Evolutionary conservation across 768 basidiomycete species (phyloP), one percentile per base, ranked within the genome.

Genomic region (Lactarius deliciosus): DNA sequence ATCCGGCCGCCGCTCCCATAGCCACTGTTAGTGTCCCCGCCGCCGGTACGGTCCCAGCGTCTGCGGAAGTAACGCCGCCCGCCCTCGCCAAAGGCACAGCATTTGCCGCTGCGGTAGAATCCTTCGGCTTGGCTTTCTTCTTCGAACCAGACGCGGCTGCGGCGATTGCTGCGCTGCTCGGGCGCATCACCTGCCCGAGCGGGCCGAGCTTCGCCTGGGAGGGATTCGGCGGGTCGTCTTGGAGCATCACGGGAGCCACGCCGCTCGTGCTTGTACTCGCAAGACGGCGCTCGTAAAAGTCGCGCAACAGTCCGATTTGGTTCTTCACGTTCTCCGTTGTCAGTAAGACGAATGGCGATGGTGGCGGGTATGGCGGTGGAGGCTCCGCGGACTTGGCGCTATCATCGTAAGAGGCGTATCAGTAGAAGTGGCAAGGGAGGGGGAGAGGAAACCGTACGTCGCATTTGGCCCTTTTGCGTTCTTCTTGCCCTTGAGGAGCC

Each of bases 251-350:
- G 25, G 72, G 22, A 9, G 56, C 22, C 72, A 13, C 22, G 11
- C 47, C 47, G 47, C 22, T 50, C n/a, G 47, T 13, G 25, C 25
- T 53, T 53, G 40, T 28, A 73, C 68, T 64, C 2, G 80, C 73
- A 57, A 92, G 78, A 34, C 89, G 84, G 32, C 75, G 72, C 54
- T 86, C 82, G 72, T 90, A 96, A 78, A 88, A 96, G 0, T 83
- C 76, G 64, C 84, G 89, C 70, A 98, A 86, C 45, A 98, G 77
- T 10, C 93, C 94, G 70, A 97, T 93, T 72, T 96, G 94, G 30
- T 86, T 79, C 41, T 90, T 88, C 73, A 90, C 81, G 63, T 84
- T 86, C 63, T 78, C 79, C 9, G 84, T 79, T 1, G 83, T 86
- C 72, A 98, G 82, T 1, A 86, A 87, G 3, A 93, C 76, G 73